phyloP scores from a whole-genome alignment of 352 stramenopile genomes.

The Pythium graminicola region DNA sequence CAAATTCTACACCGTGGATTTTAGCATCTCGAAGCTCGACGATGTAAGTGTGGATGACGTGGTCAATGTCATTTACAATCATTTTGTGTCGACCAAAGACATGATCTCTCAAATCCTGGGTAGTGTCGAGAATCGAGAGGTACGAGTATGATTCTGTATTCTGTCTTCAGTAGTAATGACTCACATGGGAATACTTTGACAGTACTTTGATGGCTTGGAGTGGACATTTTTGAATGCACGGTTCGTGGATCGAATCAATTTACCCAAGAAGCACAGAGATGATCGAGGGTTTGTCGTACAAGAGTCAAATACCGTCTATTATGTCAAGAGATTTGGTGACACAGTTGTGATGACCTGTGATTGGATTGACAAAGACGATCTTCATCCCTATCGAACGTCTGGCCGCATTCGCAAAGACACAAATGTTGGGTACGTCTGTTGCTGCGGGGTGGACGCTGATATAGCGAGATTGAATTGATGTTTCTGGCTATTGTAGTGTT shows the following conservation, averaged over 20 bases:
- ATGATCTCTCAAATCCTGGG: constrained; percentile 46
- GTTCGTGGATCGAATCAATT: constrained; percentile 54
- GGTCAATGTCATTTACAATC: constrained; percentile 60
- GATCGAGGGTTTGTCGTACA: constrained; percentile 52
- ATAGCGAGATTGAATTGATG: background rate
- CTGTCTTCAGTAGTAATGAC: too few species aligned
- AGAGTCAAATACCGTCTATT: too few species aligned
- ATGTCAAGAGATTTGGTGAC: too few species aligned
- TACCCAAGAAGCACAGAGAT: constrained; percentile 45
- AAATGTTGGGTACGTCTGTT: constrained; percentile 40
- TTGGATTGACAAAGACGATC: constrained; percentile 73
- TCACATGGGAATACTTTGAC: constrained; percentile 40
- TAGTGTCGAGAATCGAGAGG: constrained; percentile 49
- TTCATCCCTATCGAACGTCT: constrained; percentile 63
- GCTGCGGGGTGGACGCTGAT: too few species aligned
- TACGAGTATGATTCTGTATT: too few species aligned
- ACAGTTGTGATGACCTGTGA: constrained; percentile 58
- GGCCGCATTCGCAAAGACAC: constrained; percentile 75
- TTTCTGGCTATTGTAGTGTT: background rate
- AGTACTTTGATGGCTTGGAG: constrained; percentile 55
- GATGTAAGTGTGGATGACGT: constrained; percentile 55
- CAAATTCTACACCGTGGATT: constrained; percentile 75
- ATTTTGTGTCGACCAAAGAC: constrained; percentile 51
- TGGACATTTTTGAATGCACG: constrained; percentile 48
- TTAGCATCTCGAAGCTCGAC: constrained; percentile 69